These are phyloP conservation scores for Leucosporidium creatinivorum DNA, from an alignment of 768 basidiomycete species.

Conservation along the genomic window DNA sequence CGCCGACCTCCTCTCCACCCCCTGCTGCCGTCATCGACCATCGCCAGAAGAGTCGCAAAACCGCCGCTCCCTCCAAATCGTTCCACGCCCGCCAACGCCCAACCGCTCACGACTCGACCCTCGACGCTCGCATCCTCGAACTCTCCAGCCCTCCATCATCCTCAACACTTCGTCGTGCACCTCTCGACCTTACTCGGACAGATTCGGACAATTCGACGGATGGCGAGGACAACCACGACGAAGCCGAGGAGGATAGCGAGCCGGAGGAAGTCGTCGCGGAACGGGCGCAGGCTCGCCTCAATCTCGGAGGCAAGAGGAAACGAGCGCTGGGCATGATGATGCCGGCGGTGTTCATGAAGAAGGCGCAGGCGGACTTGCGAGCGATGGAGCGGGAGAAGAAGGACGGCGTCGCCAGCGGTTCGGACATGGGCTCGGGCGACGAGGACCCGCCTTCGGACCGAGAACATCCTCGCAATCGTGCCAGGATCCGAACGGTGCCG, in stretches of 20 bases:
- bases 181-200: neutral
- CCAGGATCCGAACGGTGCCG: constrained; percentile 2
- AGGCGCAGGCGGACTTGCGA: constrained; percentile 31
- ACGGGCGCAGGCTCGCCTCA: neutral
- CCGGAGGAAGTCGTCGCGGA: neutral
- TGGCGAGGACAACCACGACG: constrained; percentile 1
- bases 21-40: neutral
- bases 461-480: neutral
- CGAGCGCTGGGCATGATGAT: constrained; percentile 31
- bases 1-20: constrained; percentile 5
- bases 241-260: neutral
- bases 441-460: constrained; percentile 9
- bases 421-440: constrained; percentile 28
- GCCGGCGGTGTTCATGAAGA: constrained; percentile 35
- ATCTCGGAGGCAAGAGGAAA: constrained; percentile 21
- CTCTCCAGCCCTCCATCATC: neutral
- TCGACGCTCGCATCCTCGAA: constrained; percentile 22
- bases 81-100: neutral
- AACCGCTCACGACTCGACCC: neutral
- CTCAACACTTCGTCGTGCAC: neutral
- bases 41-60: neutral
- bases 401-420: constrained; percentile 2
- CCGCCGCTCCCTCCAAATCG: constrained; percentile 8
- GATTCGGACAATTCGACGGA: neutral
- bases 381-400: constrained; percentile 33